These are phyloP conservation scores for Aspergillus vadensis DNA, from an alignment of 2,329 filamentous ascomycete genomes.

Conservation along the genomic window DNA sequence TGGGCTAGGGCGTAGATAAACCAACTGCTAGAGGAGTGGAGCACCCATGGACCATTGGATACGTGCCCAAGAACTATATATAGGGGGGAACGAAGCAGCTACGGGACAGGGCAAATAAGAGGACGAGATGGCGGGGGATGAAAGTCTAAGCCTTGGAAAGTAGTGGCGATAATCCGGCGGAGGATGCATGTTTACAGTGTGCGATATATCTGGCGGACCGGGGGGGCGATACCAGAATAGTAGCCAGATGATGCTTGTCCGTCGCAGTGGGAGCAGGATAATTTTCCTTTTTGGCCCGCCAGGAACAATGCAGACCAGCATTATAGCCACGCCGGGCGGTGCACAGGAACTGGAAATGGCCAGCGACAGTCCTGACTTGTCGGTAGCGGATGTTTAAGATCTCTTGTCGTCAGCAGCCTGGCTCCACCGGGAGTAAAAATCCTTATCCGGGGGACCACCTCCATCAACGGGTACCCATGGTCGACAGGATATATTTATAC, in stretches of 20 bases:
- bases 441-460: conserved; percentile 1
- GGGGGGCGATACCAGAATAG: not conserved
- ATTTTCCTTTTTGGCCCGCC: conserved; percentile 1
- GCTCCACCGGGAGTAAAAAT: conserved; percentile 8
- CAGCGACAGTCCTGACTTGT: not conserved
- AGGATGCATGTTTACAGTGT: not conserved
- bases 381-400: not conserved
- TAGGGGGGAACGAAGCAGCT: conserved; percentile 5
- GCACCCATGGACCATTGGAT: conserved; percentile 3
- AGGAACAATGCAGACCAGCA: not conserved
- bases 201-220: not conserved
- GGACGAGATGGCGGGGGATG: not conserved
- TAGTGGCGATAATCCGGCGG: conserved; percentile 3
- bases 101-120: not conserved
- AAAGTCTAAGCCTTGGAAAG: conserved; percentile 8
- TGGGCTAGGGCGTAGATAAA: conserved; percentile 8
- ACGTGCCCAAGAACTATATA: conserved; percentile 9
- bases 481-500: conserved; percentile 1
- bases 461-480: not conserved
- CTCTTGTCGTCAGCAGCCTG: conserved; percentile 3
- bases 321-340: conserved; percentile 1
- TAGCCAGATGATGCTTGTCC: not conserved
- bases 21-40: conserved; percentile 4
- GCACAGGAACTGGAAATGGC: not conserved
- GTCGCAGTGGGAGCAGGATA: not conserved